A percentile compares a stretch with the other conserved stretches of the same genome.
Evolutionary conservation across 2,329 filamentous ascomycete genomes (phyloP).

Genomic region (Alternaria panax): DNA sequence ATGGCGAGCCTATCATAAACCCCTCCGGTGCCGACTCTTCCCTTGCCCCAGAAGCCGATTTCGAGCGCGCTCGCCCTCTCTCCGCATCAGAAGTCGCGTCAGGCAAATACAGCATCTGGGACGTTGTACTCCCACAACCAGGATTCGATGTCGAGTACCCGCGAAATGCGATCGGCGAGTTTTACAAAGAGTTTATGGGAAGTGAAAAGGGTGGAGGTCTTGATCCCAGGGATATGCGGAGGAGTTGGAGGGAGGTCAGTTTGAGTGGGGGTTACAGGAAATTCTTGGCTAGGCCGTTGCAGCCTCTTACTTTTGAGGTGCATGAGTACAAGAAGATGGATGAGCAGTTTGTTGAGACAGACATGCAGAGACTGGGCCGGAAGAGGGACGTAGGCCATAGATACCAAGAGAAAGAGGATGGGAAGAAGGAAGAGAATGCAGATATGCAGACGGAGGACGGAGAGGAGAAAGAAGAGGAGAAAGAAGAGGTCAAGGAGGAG

Average conservation of each 20-base stretch:
- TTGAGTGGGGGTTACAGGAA: conserved; percentile 89
- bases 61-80: conserved; percentile 74
- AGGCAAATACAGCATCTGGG: conserved; percentile 81
- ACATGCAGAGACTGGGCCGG: conserved; percentile 71
- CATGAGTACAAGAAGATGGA: conserved; percentile 72
- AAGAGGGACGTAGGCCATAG: conserved; percentile 56
- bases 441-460: conserved; percentile 27
- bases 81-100: conserved; percentile 78
- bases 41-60: conserved; percentile 62
- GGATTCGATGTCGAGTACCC: conserved; percentile 92
- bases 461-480: conserved; percentile 32
- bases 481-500: conserved; percentile 17
- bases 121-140: conserved; percentile 89
- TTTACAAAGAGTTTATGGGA: conserved; percentile 87
- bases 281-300: conserved; percentile 74
- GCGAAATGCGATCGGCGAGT: conserved; percentile 79
- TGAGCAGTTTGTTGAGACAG: conserved; percentile 88
- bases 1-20: conserved; percentile 71
- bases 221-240: conserved; percentile 85
- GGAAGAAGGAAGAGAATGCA: conserved; percentile 19
- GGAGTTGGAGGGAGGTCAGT: conserved; percentile 85
- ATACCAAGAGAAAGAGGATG: conserved; percentile 28
- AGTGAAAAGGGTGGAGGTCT: conserved; percentile 77
- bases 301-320: conserved; percentile 71
- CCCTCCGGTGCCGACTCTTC: conserved; percentile 66